Base-by-base conservation (phyloP, 1,284 basidiomycete genomes). In the Microbotryum scabiosae region DNA sequence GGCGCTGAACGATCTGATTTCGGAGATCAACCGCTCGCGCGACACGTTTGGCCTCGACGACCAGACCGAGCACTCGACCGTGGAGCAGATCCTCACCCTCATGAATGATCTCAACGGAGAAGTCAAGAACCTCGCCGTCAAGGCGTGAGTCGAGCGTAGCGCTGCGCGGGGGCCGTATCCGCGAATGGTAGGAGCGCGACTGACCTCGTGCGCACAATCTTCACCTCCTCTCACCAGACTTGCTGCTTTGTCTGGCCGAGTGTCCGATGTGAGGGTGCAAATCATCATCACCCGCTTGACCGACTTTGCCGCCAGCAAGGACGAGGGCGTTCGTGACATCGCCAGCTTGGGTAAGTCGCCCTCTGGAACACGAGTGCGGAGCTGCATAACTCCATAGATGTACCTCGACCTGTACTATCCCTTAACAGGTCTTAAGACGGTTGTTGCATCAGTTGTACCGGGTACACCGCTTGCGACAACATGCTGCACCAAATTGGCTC, bases 61-160 rank as follows among this genome's bases (percentile, higher is more conserved):
- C 41, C 32, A 62, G n/a, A 70, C 68, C 12, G 71, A 72, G 59
- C 61, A 62, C 41, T 59, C 60, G 53, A 59, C 67, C 47, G 69
- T 72, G 46, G 69, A 71, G 28, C 61, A 70, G 58, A 63, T 69
- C 28, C 61, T 69, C 21, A 63, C 48, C 16, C 67, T 69, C 60
- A 67, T 70, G 62, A 68, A 57, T 72, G 96, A 98, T 77, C 85
- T 85, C 76, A 97, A 96, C 71, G 90, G 90, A 18, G 94, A 98
- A 78, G 96, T 98, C 67, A 97, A 97, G 80, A 97, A 97, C 74
- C 87, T 92, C 73, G 90, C 91, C 2, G 93, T 96, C 18, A 90
- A 91, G 78, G 92, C 90, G 93, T 90, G 70, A 61, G 81, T 70
- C 66, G 67, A 53, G 47, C 16, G 44, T 28, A 21, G 20, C 16